Evolutionary conservation across 257 asterid species (phyloP), one percentile per base, ranked within the genome.

Genomic region (Plantago major): DNA sequence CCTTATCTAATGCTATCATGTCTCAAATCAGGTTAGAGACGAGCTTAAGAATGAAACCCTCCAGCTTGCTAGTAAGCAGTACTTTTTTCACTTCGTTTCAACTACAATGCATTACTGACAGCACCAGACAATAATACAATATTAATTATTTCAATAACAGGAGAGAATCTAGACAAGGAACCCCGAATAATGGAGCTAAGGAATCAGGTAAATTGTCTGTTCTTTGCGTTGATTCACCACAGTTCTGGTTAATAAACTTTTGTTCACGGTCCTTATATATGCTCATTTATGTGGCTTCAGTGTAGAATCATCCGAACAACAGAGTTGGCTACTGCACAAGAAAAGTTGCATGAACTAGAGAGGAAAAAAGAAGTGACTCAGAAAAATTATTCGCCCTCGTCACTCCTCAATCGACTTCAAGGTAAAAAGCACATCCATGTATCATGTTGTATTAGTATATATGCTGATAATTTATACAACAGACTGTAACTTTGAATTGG

Each of bases 321-420:
- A 37, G 99, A 89, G 76, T 78, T 93, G 69, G 99, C 97, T 71
- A 74, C 94, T 73, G 96, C 99, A 64, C 94, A 81, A 76, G 96
- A 93, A 77, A 93, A 78, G 48, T 66, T 84, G 71, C 85, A 80
- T 78, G 97, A 93, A 51, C 72, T 93, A 45, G 96, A 84, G 62
- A 80, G 83, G 79, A 76, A 81, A 65, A 89, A 79, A 64, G 95
- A 78, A 44, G 97, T 87, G 65, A 76, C 81, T 30, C 67, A 78
- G 53, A 89, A 76, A 65, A 66, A 68, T 28, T 85, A 77, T 67
- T 79, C 97, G 50, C 94, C 97, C n/a, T 81, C 78, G 18, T 87
- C 97, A n/a, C n/a, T n/a, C 51, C 81, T 93, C 56, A 75, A 70
- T 71, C 81, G 72, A 28, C 96, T 93, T 61, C 88, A 89, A 74